These are phyloP conservation scores for Candida caryicola DNA, from an alignment of 805 yeast species.

Conservation along the genomic window DNA sequence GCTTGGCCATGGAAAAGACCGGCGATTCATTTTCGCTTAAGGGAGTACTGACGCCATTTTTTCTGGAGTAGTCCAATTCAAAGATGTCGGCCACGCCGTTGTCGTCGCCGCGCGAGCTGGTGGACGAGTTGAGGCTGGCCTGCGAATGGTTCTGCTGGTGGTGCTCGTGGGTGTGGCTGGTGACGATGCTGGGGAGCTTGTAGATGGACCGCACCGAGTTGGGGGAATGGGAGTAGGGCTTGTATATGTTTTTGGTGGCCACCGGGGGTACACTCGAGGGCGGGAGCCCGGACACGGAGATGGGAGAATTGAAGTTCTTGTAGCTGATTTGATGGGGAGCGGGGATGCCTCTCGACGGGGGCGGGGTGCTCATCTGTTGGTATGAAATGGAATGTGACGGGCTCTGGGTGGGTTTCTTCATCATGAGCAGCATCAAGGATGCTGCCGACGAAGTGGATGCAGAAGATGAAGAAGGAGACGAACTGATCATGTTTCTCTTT, in stretches of 20 bases:
- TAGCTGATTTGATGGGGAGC: slow-evolving; percentile 12
- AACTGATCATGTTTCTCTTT: slow-evolving; percentile 1
- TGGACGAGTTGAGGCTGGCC: slow-evolving; percentile 25
- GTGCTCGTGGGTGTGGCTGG: slow-evolving; percentile 11
- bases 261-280: slow-evolving; percentile 3
- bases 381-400: neutral
- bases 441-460: slow-evolving; percentile 2
- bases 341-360: slow-evolving; percentile 10
- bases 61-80: slow-evolving; percentile 22
- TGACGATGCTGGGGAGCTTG: slow-evolving; percentile 8
- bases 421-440: neutral
- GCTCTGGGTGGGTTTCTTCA: neutral
- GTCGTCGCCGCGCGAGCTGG: slow-evolving; percentile 12
- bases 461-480: slow-evolving; percentile 12
- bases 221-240: slow-evolving; percentile 8
- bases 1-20: slow-evolving; percentile 8
- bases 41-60: slow-evolving; percentile 30
- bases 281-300: neutral
- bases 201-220: slow-evolving; percentile 4
- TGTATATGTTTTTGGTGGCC: slow-evolving; percentile 6
- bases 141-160: slow-evolving; percentile 25
- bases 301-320: slow-evolving; percentile 5
- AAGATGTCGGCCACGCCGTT: slow-evolving; percentile 16
- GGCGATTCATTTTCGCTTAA: slow-evolving; percentile 28
- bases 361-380: slow-evolving; percentile 8